Conservation (phyloP, 768 basidiomycete species). For the Lactarius sanguifluus region DNA sequence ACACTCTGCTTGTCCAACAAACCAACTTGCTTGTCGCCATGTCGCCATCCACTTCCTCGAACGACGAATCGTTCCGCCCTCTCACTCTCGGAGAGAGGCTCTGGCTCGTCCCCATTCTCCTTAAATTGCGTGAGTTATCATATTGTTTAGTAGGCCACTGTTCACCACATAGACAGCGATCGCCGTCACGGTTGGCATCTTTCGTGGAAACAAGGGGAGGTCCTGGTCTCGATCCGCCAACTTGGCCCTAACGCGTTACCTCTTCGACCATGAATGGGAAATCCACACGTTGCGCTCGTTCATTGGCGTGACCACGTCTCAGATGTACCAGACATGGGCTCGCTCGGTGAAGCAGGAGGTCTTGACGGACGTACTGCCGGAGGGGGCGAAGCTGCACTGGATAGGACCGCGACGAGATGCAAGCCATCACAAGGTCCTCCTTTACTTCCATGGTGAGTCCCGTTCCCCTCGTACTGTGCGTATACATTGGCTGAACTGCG, state of each 20-base stretch:
- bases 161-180: slow-evolving; percentile 9
- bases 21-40: not conserved
- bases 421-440: slow-evolving; percentile 3
- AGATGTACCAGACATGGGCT: slow-evolving; percentile 7
- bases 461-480: not conserved
- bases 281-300: slow-evolving; percentile 5
- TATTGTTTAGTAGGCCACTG: not conserved
- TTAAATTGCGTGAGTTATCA: slow-evolving; percentile 8
- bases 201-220: slow-evolving; percentile 12
- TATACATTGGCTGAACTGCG: not conserved
- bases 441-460: slow-evolving; percentile 9
- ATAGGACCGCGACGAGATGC: slow-evolving; percentile 17
- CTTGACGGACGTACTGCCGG: slow-evolving; percentile 5
- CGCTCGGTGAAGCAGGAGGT: slow-evolving; percentile 1
- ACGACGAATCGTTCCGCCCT: not conserved
- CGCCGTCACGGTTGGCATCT: slow-evolving; percentile 17
- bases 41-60: not conserved
- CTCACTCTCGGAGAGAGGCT: slow-evolving; percentile 14
- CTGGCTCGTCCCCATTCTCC: not conserved
- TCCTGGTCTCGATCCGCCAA: slow-evolving; percentile 14
- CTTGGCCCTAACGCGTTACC: not conserved
- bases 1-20: not conserved
- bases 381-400: slow-evolving; percentile 20
- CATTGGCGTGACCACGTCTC: slow-evolving; percentile 10
- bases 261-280: slow-evolving; percentile 6